Evolutionary conservation across 2,329 filamentous ascomycete species (phyloP).

Genomic region (Phyllosticta citribraziliensis): DNA sequence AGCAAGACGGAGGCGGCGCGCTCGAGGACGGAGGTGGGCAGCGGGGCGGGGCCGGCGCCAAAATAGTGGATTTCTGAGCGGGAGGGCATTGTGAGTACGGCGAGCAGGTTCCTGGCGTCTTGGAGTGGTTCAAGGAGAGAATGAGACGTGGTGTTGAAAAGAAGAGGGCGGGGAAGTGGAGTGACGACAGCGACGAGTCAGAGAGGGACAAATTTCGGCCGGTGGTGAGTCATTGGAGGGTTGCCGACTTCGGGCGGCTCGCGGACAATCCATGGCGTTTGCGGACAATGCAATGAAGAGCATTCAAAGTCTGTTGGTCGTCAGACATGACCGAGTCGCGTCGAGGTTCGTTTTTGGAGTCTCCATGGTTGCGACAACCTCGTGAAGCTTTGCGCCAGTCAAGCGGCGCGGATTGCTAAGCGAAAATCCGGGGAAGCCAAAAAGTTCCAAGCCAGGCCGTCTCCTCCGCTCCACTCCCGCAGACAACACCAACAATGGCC

Average conservation of each 20-base stretch:
- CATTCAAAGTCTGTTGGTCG: background rate
- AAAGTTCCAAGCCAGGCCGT: conserved; percentile 2
- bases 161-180: background rate
- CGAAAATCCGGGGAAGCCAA: conserved; percentile 10
- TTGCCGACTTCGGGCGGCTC: conserved; percentile 1
- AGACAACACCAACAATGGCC: conserved; percentile 18
- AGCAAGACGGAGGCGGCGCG: conserved; percentile 66
- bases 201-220: background rate
- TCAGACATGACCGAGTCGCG: background rate
- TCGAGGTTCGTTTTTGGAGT: background rate
- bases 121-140: background rate
- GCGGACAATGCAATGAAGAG: background rate
- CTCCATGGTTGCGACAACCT: background rate
- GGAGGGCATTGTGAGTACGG: conserved; percentile 49
- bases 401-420: conserved; percentile 8
- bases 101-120: background rate
- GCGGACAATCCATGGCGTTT: background rate
- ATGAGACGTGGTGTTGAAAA: background rate
- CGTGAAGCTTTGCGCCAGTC: background rate
- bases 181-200: background rate
- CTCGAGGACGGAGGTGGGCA: conserved; percentile 75
- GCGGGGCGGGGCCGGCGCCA: conserved; percentile 77
- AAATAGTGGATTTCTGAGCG: conserved; percentile 75
- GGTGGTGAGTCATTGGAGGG: background rate
- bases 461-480: background rate